Base-by-base conservation (phyloP, 805 yeast species). In the Nakazawaea ishiwadae region DNA sequence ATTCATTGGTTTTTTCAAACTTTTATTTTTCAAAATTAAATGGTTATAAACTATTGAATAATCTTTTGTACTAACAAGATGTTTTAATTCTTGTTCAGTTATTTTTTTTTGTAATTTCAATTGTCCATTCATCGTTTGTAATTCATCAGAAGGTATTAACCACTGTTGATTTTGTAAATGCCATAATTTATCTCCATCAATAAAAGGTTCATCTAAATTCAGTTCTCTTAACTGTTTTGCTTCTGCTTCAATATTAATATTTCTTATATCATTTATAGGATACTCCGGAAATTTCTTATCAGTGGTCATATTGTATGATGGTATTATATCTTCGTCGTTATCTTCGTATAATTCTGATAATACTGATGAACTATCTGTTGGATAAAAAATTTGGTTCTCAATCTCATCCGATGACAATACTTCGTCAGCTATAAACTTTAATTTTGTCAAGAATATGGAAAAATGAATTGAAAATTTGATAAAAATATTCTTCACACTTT, bases 1-100 rank as follows among this genome's bases (percentile, higher is more conserved):
- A 58, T 85, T 87, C 62, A 91, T 67, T 12, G 89, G 85, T 42
- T 68, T 68, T 52, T 77, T 81, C 52, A 91, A 69, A 5, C 76
- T 70, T 51, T 79, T 79, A 28, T 81, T 81, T 53, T 83, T 81
- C 33, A 81, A 75, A 20, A 90, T 83, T 51, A 91, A 65, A 48
- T 74, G 74, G 42, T 73, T 73, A 59, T 88, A 91, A 8, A 91
- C 72, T 16, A 75, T 71, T 3, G 75, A 63, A 50, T 80, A 81
- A 42, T 74, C 71, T 36, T 74, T 66, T 60, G 15, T 77, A 68
- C 35, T 74, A 59, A 44, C 62, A 49, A 40, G 34, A 36, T 52
- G 57, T 37, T 46, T 51, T 31, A 59, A 40, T 7, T 56, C 63
- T 34, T 54, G 57, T 1, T 47, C 49, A 14, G 48, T 47, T 16